Conservation (phyloP, 2,329 filamentous ascomycete genomes). For the Colletotrichum paranaense region DNA sequence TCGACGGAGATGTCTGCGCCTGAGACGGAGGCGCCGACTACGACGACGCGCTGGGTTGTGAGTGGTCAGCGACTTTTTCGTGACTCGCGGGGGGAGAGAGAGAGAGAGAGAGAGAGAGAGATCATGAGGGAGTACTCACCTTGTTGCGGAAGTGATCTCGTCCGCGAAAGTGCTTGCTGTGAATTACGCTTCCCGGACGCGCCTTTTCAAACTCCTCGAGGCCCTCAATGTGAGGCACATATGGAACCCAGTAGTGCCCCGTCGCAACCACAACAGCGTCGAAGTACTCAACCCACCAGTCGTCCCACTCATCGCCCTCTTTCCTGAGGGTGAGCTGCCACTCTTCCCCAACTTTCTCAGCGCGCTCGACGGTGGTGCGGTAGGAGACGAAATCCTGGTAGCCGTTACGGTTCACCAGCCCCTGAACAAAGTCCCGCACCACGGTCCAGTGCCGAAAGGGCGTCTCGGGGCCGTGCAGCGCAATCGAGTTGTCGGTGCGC, state of each 20-base stretch:
- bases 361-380: constrained; percentile 71
- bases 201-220: constrained; percentile 58
- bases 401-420: constrained; percentile 61
- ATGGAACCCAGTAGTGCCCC: constrained; percentile 71
- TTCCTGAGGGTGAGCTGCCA: constrained; percentile 66
- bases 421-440: constrained; percentile 65
- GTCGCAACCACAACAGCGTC: constrained; percentile 71
- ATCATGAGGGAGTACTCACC: constrained; percentile 14
- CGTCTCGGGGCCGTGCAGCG: constrained; percentile 63
- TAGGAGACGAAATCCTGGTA: constrained; percentile 65
- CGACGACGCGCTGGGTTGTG: constrained; percentile 61
- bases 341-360: constrained; percentile 59
- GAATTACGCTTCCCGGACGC: constrained; percentile 61
- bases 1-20: constrained; percentile 71
- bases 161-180: constrained; percentile 66
- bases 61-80: not conserved
- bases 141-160: constrained; percentile 57
- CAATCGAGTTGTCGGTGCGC: constrained; percentile 43
- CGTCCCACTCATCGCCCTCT: constrained; percentile 51
- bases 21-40: constrained; percentile 74
- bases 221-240: constrained; percentile 61
- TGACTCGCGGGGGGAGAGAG: too few species aligned
- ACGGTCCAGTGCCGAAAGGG: constrained; percentile 72
- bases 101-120: too few species aligned
- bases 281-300: constrained; percentile 73